Evolutionary conservation across 2,329 filamentous ascomycete species (phyloP), one percentile per base, ranked within the genome.

Genomic region (Botrytis cinerea): DNA sequence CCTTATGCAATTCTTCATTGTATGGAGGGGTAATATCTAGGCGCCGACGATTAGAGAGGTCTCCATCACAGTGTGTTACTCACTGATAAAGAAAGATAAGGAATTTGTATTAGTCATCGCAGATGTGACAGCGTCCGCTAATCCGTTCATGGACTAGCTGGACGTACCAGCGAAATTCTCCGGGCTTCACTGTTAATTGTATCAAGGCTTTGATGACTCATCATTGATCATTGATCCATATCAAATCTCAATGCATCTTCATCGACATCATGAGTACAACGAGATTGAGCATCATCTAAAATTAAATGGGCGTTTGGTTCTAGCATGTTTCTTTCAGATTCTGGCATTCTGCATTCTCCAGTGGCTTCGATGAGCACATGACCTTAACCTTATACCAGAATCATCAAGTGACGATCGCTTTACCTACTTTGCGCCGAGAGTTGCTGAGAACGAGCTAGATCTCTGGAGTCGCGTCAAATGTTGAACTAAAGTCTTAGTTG

Each of bases 61-160:
- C 6, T 61, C 59, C 20, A 48, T 20, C 60, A 22, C 40, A 5
- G 22, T 63, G 16, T 63, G 59, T 14, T 43, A 20, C 48, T 38
- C 8, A 66, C 12, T 48, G 62, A 68, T 22, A 68, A 38, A 40
- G 25, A 28, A 35, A 57, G 64, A 68, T 68, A 68, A 68, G 66
- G 12, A 68, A 38, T 43, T 57, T 43, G 48, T 57, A 43, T 68
- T 68, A 68, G 66, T 68, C 48, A 68, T 68, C 35, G 25, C 60
- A 62, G 6, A 5, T 9, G 10, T n/a, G 6, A 38, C 22, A 14
- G 14, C 16, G 4, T 1, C 8, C 14, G 38, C 35, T 54, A 68
- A 40, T 68, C 64, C n/a, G 28, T 20, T 22, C 38, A 54, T 3
- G 35, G 32, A 12, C 48, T 54, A 54, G 25, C 20, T 2, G 4